These are phyloP conservation scores for Ceratobasidium sp. DNA, from an alignment of 1,284 basidiomycete genomes.

Conservation along the genomic window DNA sequence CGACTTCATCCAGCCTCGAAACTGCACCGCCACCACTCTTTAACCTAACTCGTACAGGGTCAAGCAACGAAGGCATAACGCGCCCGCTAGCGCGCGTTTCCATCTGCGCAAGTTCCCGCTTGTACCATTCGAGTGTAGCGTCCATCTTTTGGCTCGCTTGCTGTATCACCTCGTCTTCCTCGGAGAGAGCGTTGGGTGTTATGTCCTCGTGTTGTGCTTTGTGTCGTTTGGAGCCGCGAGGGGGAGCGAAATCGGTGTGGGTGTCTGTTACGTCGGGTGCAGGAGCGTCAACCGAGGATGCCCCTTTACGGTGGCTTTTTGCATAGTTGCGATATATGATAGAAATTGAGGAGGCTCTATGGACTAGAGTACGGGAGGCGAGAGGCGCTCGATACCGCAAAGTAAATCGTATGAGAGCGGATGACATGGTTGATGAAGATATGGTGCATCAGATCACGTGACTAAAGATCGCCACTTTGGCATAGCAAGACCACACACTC, in stretches of 20 bases:
- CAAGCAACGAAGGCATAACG: slow-evolving; percentile 75
- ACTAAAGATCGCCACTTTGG: no score
- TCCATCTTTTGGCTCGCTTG: slow-evolving; percentile 65
- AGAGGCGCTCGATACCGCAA: background rate
- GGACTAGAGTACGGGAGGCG: background rate
- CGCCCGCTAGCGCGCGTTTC: slow-evolving; percentile 80
- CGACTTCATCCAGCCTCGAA: slow-evolving; percentile 70
- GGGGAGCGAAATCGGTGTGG: slow-evolving; percentile 39
- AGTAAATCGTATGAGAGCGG: background rate
- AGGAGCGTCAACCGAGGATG: slow-evolving; percentile 18
- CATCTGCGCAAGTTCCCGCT: slow-evolving; percentile 73
- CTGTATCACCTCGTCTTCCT: slow-evolving; percentile 60
- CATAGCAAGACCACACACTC: no score
- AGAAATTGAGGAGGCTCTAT: background rate
- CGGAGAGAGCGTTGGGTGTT: slow-evolving; percentile 12
- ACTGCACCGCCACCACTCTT: slow-evolving; percentile 55
- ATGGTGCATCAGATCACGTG: slow-evolving; percentile 1
- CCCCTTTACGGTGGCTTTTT: slow-evolving; percentile 43
- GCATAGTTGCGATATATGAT: slow-evolving; percentile 15
- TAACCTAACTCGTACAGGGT: slow-evolving; percentile 72
- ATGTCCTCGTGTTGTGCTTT: slow-evolving; percentile 40
- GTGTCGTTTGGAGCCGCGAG: slow-evolving; percentile 33
- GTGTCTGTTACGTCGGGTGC: slow-evolving; percentile 22
- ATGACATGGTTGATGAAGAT: slow-evolving; percentile 34
- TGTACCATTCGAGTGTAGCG: slow-evolving; percentile 72